Evolutionary conservation across 2,329 filamentous ascomycete species (phyloP).

Genomic region (Helotiales sp.): DNA sequence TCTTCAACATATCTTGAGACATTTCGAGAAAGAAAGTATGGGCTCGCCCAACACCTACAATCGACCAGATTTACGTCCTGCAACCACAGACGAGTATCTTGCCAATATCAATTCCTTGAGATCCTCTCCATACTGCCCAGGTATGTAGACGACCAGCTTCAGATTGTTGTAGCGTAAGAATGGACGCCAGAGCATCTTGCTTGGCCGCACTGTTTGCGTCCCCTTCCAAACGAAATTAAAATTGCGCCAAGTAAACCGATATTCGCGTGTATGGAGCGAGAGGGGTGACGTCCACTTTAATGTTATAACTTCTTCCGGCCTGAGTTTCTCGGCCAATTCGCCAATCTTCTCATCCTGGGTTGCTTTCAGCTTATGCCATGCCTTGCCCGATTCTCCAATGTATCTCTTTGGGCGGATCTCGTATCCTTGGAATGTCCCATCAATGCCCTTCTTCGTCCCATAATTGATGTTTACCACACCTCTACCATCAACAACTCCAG

Average conservation of each 20-base stretch:
- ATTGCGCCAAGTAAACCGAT: constrained; percentile 20
- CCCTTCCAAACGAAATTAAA: constrained; percentile 27
- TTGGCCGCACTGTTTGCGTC: neutral
- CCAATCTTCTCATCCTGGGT: neutral
- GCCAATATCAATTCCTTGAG: constrained; percentile 15
- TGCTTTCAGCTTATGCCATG: constrained; percentile 21
- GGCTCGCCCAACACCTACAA: neutral
- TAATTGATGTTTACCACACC: constrained; percentile 24
- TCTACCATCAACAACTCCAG: constrained; percentile 27
- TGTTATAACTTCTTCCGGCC: constrained; percentile 20
- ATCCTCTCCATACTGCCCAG: neutral
- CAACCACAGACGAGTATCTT: constrained; percentile 16
- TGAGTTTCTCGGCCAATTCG: constrained; percentile 13
- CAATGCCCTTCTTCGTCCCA: constrained; percentile 23
- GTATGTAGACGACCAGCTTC: constrained; percentile 23
- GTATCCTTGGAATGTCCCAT: constrained; percentile 29
- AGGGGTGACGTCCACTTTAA: constrained; percentile 21
- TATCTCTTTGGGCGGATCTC: constrained; percentile 15
- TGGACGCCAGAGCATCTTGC: neutral
- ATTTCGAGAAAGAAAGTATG: neutral
- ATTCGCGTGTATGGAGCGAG: constrained; percentile 18
- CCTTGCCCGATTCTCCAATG: constrained; percentile 26
- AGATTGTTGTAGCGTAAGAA: constrained; percentile 22
- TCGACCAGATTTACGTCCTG: constrained; percentile 23
- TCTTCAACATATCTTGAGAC: too few species aligned